Base-by-base conservation (phyloP, 129 eudicot genomes). In the Pittosporum tobira region DNA sequence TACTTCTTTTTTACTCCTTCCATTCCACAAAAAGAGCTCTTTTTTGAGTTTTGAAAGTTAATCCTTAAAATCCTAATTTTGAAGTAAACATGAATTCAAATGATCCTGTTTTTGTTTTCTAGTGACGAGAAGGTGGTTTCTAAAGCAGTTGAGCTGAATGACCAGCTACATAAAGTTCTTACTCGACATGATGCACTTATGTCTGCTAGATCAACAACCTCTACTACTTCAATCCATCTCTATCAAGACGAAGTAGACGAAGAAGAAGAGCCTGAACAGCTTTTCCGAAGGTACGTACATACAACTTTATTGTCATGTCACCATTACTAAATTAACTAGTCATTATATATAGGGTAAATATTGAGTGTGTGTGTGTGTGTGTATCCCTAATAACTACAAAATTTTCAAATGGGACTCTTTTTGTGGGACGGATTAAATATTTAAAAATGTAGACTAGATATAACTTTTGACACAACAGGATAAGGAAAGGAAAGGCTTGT, bases 251-350 rank as follows among this genome's bases (percentile, higher is more conserved):
- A 80, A 29, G 68, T 73, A 4, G 99, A 83, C 36, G 94, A 87
- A 65, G 85, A 82, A 65, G 97, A 89, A 61, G 97, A 90, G 57
- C 76, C 86, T 0, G 95, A 87, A 72, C 99, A 91, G 75, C 96
- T 91, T 68, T 78, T 79, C 66, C 82, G 84, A 59, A 81, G 99
- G 99, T 91, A 68, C 43, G 31, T 14, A 37, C 43, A 44, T 30
- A 34, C 30, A 2, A 43, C 12, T 24, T 8, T 50, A 38, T 45
- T 15, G n/a, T n/a, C n/a, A n/a, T n/a, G n/a, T n/a, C n/a, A n/a
- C n/a, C n/a, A n/a, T n/a, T n/a, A n/a, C n/a, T n/a, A n/a, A n/a
- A n/a, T n/a, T n/a, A n/a, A n/a, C n/a, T n/a, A n/a, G n/a, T n/a
- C n/a, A n/a, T n/a, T n/a, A n/a, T n/a, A n/a, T n/a, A n/a, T n/a